These are phyloP conservation scores for Neoarthrinium moseri DNA, from an alignment of 2,329 filamentous ascomycete species.

Conservation along the genomic window DNA sequence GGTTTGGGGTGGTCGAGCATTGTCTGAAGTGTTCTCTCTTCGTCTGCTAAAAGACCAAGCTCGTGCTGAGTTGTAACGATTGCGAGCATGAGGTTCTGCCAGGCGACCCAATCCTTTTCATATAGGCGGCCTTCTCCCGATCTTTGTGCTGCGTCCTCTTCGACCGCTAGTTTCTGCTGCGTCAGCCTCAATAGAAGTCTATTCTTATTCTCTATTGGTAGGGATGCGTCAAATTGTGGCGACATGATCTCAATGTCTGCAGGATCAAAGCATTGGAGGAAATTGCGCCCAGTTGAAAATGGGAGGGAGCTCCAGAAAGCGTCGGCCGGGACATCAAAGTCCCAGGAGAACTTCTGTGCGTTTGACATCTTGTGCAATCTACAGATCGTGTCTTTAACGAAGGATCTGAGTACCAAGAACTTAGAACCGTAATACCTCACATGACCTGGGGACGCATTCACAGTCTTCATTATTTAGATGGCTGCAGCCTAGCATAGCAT, in stretches of 20 bases:
- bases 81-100: slow-evolving; percentile 2
- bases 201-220: background rate
- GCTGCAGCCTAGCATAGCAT: too few species aligned
- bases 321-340: background rate
- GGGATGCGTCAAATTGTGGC: background rate
- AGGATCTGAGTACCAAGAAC: too few species aligned
- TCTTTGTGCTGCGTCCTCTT: background rate
- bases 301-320: background rate
- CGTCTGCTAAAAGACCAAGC: background rate
- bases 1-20: background rate
- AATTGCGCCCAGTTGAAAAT: background rate
- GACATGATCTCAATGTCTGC: background rate
- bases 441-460: too few species aligned
- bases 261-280: background rate
- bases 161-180: background rate
- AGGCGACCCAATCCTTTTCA: background rate
- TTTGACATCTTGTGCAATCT: background rate
- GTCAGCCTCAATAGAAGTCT: background rate
- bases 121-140: background rate
- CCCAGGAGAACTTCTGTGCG: background rate
- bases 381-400: too few species aligned
- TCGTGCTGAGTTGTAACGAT: background rate
- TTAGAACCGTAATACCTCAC: too few species aligned
- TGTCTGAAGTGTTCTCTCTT: background rate
- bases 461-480: too few species aligned